Conservation (phyloP, 2,329 filamentous ascomycete species). For the Talaromyces rugulosus region DNA sequence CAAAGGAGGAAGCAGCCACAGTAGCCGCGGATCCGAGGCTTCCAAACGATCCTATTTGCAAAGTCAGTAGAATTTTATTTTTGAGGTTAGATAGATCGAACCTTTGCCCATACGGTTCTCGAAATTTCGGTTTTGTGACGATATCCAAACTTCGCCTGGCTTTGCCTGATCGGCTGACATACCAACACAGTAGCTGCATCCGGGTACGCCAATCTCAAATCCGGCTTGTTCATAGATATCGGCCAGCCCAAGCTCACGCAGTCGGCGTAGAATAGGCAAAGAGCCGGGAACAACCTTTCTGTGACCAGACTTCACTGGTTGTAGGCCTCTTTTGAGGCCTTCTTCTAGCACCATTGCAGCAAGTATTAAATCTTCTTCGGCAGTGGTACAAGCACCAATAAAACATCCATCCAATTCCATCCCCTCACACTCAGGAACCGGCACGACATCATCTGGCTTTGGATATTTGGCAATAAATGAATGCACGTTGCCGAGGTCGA, state of each 20-base stretch:
- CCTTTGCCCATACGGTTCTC: constrained; percentile 44
- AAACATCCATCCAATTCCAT: constrained; percentile 41
- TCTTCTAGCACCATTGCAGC: constrained; percentile 39
- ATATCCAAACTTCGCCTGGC: constrained; percentile 42
- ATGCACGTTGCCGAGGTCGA: constrained; percentile 37
- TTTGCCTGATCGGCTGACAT: constrained; percentile 39
- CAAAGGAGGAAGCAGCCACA: constrained; percentile 45
- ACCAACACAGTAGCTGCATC: constrained; percentile 45
- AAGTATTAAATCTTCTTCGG: constrained; percentile 44
- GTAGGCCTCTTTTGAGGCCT: constrained; percentile 31
- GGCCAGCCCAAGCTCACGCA: constrained; percentile 32
- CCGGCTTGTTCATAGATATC: constrained; percentile 39
- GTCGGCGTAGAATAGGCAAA: constrained; percentile 33
- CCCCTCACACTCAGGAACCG: constrained; percentile 30
- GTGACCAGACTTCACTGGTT: constrained; percentile 29
- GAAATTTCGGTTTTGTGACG: constrained; percentile 47
- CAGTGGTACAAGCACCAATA: constrained; percentile 46
- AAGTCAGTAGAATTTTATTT: neutral
- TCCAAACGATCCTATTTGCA: constrained; percentile 37
- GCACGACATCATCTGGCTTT: constrained; percentile 42
- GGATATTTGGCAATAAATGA: constrained; percentile 41
- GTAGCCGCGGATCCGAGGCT: constrained; percentile 44
- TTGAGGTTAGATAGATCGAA: constrained; percentile 8
- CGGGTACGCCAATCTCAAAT: constrained; percentile 40
- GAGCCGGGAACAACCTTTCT: constrained; percentile 42